phyloP scores from a whole-genome alignment of 805 yeast species.

The Candida golubevii region DNA sequence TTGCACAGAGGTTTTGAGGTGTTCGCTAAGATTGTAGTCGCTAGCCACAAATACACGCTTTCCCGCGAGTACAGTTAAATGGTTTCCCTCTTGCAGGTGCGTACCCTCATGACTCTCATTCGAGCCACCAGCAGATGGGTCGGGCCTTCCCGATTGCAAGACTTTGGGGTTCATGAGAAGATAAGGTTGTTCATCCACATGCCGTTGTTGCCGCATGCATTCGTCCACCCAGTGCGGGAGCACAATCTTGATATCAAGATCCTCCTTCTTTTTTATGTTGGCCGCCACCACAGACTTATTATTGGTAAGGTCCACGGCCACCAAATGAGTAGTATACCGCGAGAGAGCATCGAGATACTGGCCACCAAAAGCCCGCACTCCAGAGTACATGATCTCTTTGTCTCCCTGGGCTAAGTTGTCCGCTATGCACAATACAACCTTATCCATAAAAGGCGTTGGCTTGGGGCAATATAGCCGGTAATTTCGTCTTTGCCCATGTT shows the following conservation, averaged over 20 bases:
- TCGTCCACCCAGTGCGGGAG: conserved; percentile 78
- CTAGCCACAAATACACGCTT: conserved; percentile 48
- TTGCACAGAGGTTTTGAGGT: conserved; percentile 36
- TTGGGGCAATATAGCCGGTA: conserved; percentile 67
- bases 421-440: conserved; percentile 54
- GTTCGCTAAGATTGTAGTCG: conserved; percentile 53
- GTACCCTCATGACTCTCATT: background rate
- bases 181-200: conserved; percentile 52
- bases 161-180: conserved; percentile 26
- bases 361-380: conserved; percentile 76
- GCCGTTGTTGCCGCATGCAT: conserved; percentile 51
- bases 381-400: conserved; percentile 62
- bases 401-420: conserved; percentile 57
- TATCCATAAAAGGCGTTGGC: conserved; percentile 59
- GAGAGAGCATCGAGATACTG: conserved; percentile 59
- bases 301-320: conserved; percentile 50
- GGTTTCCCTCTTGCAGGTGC: background rate
- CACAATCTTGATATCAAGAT: conserved; percentile 53
- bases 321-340: conserved; percentile 72
- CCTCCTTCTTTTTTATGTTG: conserved; percentile 23
- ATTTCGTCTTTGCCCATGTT: conserved; percentile 26
- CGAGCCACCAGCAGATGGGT: background rate
- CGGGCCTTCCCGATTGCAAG: conserved; percentile 21
- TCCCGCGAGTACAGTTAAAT: conserved; percentile 31
- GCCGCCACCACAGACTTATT: conserved; percentile 58